phyloP scores from a whole-genome alignment of 768 basidiomycete species.

The Termitomyces sp. region DNA sequence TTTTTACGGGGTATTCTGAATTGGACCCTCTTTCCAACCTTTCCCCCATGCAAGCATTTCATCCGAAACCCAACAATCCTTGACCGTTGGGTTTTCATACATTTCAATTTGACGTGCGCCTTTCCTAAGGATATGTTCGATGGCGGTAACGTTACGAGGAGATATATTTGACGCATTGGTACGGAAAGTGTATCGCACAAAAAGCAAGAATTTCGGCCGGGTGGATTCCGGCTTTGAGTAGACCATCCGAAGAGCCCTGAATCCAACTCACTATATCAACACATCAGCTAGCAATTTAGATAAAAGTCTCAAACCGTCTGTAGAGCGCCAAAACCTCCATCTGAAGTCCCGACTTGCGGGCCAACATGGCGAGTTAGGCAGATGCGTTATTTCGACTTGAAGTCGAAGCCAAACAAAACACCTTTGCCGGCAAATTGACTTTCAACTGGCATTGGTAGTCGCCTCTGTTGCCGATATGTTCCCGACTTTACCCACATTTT shows the following conservation, averaged over 20 bases:
- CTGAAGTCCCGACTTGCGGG: slow-evolving; percentile 38
- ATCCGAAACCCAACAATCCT: slow-evolving; percentile 68
- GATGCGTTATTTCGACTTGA: slow-evolving; percentile 4
- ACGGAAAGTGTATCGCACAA: slow-evolving; percentile 66
- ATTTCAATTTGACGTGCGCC: slow-evolving; percentile 62
- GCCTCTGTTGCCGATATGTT: slow-evolving; percentile 15
- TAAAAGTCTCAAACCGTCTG: slow-evolving; percentile 27
- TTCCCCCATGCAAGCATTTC: slow-evolving; percentile 66
- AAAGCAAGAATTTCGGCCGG: slow-evolving; percentile 61
- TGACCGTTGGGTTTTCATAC: slow-evolving; percentile 62
- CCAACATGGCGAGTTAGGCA: slow-evolving; percentile 16
- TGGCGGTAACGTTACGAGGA: slow-evolving; percentile 57
- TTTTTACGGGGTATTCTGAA: neutral
- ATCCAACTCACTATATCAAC: neutral
- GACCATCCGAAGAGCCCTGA: slow-evolving; percentile 72
- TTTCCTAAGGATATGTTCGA: slow-evolving; percentile 74
- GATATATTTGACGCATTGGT: slow-evolving; percentile 54
- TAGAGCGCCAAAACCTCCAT: slow-evolving; percentile 47
- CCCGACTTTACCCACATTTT: slow-evolving; percentile 24
- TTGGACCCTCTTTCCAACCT: slow-evolving; percentile 12
- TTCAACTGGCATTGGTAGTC: neutral
- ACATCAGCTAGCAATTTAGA: neutral
- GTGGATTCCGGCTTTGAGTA: slow-evolving; percentile 55
- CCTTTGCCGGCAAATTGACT: neutral
- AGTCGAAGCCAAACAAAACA: slow-evolving; percentile 7